These are phyloP conservation scores for Penicillium frequentans DNA, from an alignment of 2,329 filamentous ascomycete species.

Conservation along the genomic window DNA sequence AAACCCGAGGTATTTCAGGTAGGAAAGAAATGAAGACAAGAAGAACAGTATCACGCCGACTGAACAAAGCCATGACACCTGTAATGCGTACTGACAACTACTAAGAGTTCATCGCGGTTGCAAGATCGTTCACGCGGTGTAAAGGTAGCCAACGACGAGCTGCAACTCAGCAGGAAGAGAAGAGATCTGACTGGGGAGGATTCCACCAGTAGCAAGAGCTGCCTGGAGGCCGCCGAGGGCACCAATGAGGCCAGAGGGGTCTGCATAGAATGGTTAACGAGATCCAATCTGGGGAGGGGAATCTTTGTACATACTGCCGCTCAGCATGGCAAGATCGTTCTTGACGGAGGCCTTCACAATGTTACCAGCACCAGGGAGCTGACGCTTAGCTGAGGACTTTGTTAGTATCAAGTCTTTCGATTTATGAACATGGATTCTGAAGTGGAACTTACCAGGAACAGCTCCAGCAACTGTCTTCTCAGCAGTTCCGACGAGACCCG, in stretches of 20 bases:
- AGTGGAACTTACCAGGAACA: slow-evolving; percentile 2
- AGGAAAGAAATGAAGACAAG: neutral
- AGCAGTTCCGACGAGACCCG: slow-evolving; percentile 16
- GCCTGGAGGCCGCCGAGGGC: slow-evolving; percentile 14
- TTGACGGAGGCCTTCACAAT: neutral
- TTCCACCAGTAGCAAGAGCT: slow-evolving; percentile 12
- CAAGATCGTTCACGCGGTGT: slow-evolving; percentile 4
- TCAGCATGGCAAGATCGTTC: slow-evolving; percentile 9
- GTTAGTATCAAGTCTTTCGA: neutral
- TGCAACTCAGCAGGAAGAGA: slow-evolving; percentile 14
- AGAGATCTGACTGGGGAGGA: slow-evolving; percentile 13
- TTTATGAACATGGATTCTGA: neutral
- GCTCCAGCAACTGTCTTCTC: slow-evolving; percentile 8
- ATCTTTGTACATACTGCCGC: slow-evolving; percentile 16
- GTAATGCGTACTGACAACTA: slow-evolving; percentile 4
- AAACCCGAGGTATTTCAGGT: neutral
- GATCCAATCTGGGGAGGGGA: neutral
- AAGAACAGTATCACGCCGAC: slow-evolving; percentile 1
- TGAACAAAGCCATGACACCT: slow-evolving; percentile 11
- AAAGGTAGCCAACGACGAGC: slow-evolving; percentile 13
- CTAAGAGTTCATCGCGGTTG: neutral
- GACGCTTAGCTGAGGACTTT: neutral
- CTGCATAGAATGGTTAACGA: neutral
- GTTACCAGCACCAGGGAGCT: neutral
- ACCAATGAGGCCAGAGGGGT: slow-evolving; percentile 14